Base-by-base conservation (phyloP, 1,284 basidiomycete species). In the Baeospora myosura region DNA sequence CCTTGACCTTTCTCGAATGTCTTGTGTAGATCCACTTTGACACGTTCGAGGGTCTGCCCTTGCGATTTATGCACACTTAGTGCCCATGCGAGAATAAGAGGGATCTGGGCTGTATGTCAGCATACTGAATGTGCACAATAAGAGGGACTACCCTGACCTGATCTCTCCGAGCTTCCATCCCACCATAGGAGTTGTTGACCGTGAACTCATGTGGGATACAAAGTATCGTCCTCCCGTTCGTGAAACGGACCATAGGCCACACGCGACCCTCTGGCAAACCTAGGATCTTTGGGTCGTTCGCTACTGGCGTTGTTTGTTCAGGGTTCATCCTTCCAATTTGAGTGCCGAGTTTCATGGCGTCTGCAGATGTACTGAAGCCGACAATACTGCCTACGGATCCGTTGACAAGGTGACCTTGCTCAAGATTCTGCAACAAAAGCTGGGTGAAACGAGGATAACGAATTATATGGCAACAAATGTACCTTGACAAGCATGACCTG, bases 11-110 rank as follows among this genome's bases (percentile, higher is more conserved):
- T 88, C 61, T 93, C 90, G 60, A 95, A 90, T 0, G 70, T 78
- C 28, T 69, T 65, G 21, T 54, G 55, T 16, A 88, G 64, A 53
- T 88, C 74, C 1, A 88, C 77, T 45, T 78, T 78, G 14, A 91
- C 86, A 11, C 88, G 69, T 41, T 88, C 75, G 14, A 93, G 60
- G 0, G 83, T 91, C 59, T 90, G 88, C 0, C 88, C 88, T 56
- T 91, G 89, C 2, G 82, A 81, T 59, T 94, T 93, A 61, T 92
- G 90, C 17, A 93, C 81, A 44, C 84, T 87, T 55, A 88, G 64
- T 1, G 88, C 85, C 83, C 84, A 89, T 0, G 86, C 38, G 5
- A 49, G 42, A 14, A 49, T 89, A 17, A 91, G 61, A 1, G 86
- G 87, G 11, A 88, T 63, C 76, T 89, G 40, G 18, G 11, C 33